Conservation (phyloP, 2,329 filamentous ascomycete genomes). For the Teratosphaeriaceae sp. region DNA sequence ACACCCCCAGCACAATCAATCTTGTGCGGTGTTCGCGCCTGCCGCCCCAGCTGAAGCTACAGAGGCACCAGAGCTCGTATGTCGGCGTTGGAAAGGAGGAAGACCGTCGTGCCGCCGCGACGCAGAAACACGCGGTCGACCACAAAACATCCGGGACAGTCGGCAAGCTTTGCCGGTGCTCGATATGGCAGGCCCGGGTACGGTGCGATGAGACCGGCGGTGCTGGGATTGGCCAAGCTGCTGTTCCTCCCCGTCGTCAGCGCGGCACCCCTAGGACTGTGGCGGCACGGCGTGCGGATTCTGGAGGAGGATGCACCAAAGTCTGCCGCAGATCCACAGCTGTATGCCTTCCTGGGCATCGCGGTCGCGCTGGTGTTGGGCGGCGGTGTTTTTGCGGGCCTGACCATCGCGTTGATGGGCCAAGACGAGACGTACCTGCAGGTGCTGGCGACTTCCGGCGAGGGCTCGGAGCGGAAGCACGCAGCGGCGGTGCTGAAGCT, state of each 20-base stretch:
- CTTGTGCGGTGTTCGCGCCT: background rate
- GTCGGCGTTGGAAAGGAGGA: conserved; percentile 3
- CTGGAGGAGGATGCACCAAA: conserved; percentile 21
- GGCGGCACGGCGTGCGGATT: conserved; percentile 3
- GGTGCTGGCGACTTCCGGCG: conserved; percentile 79
- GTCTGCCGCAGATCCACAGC: conserved; percentile 46
- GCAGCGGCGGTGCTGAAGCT: conserved; percentile 74
- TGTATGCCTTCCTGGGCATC: conserved; percentile 76
- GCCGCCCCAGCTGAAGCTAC: background rate
- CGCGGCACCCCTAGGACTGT: conserved; percentile 14
- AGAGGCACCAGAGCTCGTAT: conserved; percentile 1
- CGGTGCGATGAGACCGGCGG: conserved; percentile 13
- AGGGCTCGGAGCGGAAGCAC: conserved; percentile 79
- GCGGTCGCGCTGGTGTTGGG: conserved; percentile 76
- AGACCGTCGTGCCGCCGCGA: background rate
- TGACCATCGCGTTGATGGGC: conserved; percentile 81
- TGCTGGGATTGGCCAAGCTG: conserved; percentile 16
- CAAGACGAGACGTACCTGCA: conserved; percentile 95
- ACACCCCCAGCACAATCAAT: too few relatives aligned
- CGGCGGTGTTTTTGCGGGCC: conserved; percentile 87
- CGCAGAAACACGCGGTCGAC: too few relatives aligned
- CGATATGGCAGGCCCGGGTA: conserved; percentile 10
- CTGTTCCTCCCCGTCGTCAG: conserved; percentile 16
- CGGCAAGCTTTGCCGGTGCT: too few relatives aligned
- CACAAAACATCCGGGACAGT: too few relatives aligned